Conservation (phyloP, 768 basidiomycete genomes). For the Xerocomus spinulosus region DNA sequence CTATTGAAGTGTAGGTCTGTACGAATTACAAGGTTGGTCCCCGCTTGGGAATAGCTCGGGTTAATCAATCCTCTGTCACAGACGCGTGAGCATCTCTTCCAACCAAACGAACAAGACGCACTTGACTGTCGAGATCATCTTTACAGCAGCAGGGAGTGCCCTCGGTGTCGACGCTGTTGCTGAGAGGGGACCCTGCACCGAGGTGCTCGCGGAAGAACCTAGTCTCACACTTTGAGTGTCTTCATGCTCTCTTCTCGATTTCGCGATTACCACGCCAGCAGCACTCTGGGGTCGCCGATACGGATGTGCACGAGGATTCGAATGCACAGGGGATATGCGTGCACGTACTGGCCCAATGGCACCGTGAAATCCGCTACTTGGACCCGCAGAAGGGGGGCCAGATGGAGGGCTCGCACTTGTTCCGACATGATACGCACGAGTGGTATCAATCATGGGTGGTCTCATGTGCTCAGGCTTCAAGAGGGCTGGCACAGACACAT, state of each 20-base stretch:
- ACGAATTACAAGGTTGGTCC: slow-evolving; percentile 44
- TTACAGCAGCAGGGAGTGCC: background rate
- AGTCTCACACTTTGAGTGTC: slow-evolving; percentile 28
- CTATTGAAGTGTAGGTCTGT: slow-evolving; percentile 58
- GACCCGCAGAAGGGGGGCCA: slow-evolving; percentile 28
- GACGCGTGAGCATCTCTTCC: slow-evolving; percentile 11
- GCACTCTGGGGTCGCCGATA: slow-evolving; percentile 30
- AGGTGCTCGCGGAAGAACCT: slow-evolving; percentile 5
- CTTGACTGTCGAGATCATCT: slow-evolving; percentile 18
- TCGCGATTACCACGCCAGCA: slow-evolving; percentile 18
- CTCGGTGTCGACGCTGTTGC: slow-evolving; percentile 1
- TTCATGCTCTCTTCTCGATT: slow-evolving; percentile 29
- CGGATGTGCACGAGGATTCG: slow-evolving; percentile 25
- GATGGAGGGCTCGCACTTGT: slow-evolving; percentile 30
- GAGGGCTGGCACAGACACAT: slow-evolving; percentile 16
- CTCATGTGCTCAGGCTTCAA: slow-evolving; percentile 29
- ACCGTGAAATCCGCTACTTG: slow-evolving; percentile 11
- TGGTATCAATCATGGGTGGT: slow-evolving; percentile 33
- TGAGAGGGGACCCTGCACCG: slow-evolving; percentile 10
- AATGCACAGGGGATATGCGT: slow-evolving; percentile 24
- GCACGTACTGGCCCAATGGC: slow-evolving; percentile 25
- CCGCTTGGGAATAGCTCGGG: slow-evolving; percentile 18
- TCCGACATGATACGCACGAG: slow-evolving; percentile 23
- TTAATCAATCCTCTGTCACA: slow-evolving; percentile 23
- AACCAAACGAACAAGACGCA: slow-evolving; percentile 10